Evolutionary conservation across 2,329 filamentous ascomycete genomes (phyloP).

Genomic region (Emericellopsis cladophorae): DNA sequence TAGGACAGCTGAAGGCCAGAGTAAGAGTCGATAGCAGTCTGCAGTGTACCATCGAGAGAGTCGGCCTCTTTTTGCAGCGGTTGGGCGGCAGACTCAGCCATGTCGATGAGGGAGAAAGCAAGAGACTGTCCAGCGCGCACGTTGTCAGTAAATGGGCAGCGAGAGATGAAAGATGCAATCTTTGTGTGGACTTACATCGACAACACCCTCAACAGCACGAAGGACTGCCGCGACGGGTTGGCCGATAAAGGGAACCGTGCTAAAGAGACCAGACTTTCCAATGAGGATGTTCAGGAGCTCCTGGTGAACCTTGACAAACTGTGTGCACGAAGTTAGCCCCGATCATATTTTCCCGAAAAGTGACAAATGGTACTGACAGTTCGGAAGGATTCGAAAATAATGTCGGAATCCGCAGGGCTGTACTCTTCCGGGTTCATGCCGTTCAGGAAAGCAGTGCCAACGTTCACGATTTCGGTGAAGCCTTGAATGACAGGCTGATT

Average conservation of each 20-base stretch:
- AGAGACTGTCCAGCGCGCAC: conserved; percentile 4
- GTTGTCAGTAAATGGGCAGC: neutral
- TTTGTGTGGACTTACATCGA: conserved; percentile 12
- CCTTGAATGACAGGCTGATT: conserved; percentile 14
- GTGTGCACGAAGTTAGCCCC: neutral
- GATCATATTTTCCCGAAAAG: neutral
- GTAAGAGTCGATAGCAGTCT: conserved; percentile 1
- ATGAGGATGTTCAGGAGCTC: conserved; percentile 19
- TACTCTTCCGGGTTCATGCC: conserved; percentile 7
- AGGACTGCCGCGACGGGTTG: conserved; percentile 12
- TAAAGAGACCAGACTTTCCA: conserved; percentile 17
- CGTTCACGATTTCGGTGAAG: conserved; percentile 15
- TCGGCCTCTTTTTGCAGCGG: neutral
- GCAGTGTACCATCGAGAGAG: neutral
- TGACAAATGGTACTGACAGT: neutral
- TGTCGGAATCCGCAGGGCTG: conserved; percentile 4
- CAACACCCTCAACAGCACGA: conserved; percentile 8
- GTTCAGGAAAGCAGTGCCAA: conserved; percentile 5
- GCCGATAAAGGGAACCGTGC: conserved; percentile 13
- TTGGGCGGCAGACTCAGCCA: neutral
- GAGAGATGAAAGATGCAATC: no score
- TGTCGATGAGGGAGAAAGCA: conserved; percentile 8
- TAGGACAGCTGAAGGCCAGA: conserved; percentile 3
- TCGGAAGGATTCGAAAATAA: conserved; percentile 14
- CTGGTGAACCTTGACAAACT: conserved; percentile 17